Base-by-base conservation (phyloP, 1,284 basidiomycete genomes). In the Austroboletus novae-zelandiae region DNA sequence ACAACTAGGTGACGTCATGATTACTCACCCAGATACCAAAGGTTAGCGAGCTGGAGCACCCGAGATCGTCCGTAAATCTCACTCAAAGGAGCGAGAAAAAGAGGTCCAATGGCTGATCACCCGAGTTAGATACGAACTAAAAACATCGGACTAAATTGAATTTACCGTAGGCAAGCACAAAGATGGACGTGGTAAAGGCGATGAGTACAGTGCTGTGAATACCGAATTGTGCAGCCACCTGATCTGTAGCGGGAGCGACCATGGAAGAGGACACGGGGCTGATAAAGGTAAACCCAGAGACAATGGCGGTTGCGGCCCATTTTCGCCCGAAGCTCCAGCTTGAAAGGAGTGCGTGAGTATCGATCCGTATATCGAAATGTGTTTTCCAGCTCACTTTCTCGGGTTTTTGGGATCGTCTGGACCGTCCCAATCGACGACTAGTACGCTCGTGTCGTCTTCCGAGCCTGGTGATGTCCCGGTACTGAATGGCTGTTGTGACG, bases 141-240 rank as follows among this genome's bases (percentile, higher is more conserved):
- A 18, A 2, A 23, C 20, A 1, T 11, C 9, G n/a, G 32, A 34
- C 11, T 2, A 42, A 31, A n/a, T 8, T 25, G 13, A 4, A 52
- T 65, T 50, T 42, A 82, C 84, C 82, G 57, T 80, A 86, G 15
- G 79, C 84, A 29, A 89, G 71, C 0, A 90, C 73, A 57, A 89
- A 91, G 1, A 90, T 74, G 1, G 83, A 84, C 0, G 80, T 81
- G 5, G 77, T 77, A 63, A 90, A 74, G 0, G 83, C 83, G 14
- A 81, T 71, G 3, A 84, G 54, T 4, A 74, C 77, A 1, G 57
- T 59, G 54, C 61, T 79, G 4, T 77, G 79, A 15, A 90, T 75
- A 1, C 78, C 76, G 56, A 87, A 83, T 20, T 84, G 66, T 13
- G 56, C 47, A 1, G 83, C 80, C 8, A 90, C 57, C 43, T 79